Percentiles rank a stretch among this genome's conserved stretches.
Conservation (phyloP, 2,329 filamentous ascomycete species). For the Colletotrichum sp. region DNA sequence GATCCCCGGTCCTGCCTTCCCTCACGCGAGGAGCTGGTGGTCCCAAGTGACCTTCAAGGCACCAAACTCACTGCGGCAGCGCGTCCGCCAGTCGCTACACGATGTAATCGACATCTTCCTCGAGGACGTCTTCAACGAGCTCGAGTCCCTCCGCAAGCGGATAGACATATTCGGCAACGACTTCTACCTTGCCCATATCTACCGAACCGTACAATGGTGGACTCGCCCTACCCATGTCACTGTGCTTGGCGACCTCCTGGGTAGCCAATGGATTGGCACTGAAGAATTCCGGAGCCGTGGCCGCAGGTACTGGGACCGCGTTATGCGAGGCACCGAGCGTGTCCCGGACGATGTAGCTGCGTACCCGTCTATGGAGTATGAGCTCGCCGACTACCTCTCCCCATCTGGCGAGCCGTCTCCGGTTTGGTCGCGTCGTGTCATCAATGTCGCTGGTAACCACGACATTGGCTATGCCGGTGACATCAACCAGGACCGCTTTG, state of each 20-base stretch:
- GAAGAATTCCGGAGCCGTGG: constrained; percentile 80
- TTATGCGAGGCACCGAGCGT: constrained; percentile 73
- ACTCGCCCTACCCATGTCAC: constrained; percentile 83
- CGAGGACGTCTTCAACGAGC: constrained; percentile 71
- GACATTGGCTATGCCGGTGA: constrained; percentile 97
- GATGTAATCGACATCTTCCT: constrained; percentile 66
- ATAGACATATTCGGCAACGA: constrained; percentile 94
- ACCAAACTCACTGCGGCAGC: constrained; percentile 53
- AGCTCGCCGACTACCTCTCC: constrained; percentile 54
- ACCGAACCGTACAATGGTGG: constrained; percentile 85
- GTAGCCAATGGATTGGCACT: constrained; percentile 93
- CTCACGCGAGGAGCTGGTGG: constrained; percentile 54
- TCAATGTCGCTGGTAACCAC: constrained; percentile 94
- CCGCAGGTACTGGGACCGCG: constrained; percentile 78
- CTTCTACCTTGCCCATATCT: constrained; percentile 92
- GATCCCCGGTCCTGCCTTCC: constrained; percentile 56
- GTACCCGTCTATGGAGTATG: constrained; percentile 54
- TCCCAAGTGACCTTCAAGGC: constrained; percentile 54
- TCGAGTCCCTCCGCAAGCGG: constrained; percentile 75
- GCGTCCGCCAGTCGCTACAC: constrained; percentile 59
- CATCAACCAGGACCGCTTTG: constrained; percentile 75
- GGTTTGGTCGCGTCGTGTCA: constrained; percentile 76
- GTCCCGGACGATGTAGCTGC: constrained; percentile 63
- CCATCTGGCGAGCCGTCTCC: constrained; percentile 37
- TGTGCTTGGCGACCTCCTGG: constrained; percentile 88